A percentile compares a stretch with the other conserved stretches of the same genome.
phyloP scores from a whole-genome alignment of 2,329 filamentous ascomycete species.

The Alternaria arbusti region DNA sequence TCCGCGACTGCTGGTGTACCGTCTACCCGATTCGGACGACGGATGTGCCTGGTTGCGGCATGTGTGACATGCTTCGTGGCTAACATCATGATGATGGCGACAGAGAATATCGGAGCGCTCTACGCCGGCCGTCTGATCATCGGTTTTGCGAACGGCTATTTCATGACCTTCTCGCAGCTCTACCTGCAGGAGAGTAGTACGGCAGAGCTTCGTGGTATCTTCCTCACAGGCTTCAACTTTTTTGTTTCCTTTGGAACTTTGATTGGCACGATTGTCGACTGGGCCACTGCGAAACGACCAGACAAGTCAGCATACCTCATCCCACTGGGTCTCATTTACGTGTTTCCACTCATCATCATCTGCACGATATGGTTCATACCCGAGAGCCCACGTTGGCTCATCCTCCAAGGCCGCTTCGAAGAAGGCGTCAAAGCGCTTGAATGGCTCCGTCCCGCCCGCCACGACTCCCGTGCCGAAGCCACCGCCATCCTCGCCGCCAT shows the following conservation, averaged over 20 bases:
- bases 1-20: slow-evolving; percentile 50
- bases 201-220: slow-evolving; percentile 58
- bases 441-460: slow-evolving; percentile 43
- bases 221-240: slow-evolving; percentile 57
- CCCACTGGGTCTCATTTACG: slow-evolving; percentile 61
- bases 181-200: slow-evolving; percentile 60
- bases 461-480: slow-evolving; percentile 48
- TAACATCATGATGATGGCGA: slow-evolving; percentile 66
- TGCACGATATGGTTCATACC: slow-evolving; percentile 45
- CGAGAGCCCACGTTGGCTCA: slow-evolving; percentile 43
- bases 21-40: slow-evolving; percentile 53
- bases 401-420: slow-evolving; percentile 38
- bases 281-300: slow-evolving; percentile 50
- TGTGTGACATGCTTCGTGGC: slow-evolving; percentile 58
- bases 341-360: slow-evolving; percentile 52
- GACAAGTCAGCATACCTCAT: slow-evolving; percentile 52
- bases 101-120: slow-evolving; percentile 59
- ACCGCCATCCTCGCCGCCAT: slow-evolving; percentile 42
- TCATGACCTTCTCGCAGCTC: slow-evolving; percentile 62
- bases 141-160: slow-evolving; percentile 63
- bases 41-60: slow-evolving; percentile 54
- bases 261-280: slow-evolving; percentile 60
- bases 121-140: slow-evolving; percentile 63
- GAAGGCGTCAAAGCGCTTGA: slow-evolving; percentile 49
- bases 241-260: slow-evolving; percentile 55